A percentile compares a stretch with the other conserved stretches of the same genome.
phyloP scores from a whole-genome alignment of 345 rosid species.

The Corchorus capsularis region DNA sequence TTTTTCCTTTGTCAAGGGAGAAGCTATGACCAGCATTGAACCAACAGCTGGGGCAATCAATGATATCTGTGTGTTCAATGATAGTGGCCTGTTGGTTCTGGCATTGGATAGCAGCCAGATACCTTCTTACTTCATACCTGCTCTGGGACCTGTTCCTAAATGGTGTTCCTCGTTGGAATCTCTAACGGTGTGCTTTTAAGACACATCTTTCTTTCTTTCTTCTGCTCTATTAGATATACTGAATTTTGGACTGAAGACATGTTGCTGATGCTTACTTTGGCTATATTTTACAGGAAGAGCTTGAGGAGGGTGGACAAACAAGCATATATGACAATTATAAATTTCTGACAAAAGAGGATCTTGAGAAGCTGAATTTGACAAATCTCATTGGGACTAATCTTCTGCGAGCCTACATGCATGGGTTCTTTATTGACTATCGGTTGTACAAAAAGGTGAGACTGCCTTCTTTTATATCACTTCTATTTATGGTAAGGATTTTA shows the following conservation, averaged over 20 bases:
- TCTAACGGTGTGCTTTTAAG: slow-evolving; percentile 58
- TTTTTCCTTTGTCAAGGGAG: slow-evolving; percentile 53
- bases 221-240: background rate
- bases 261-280: slow-evolving; percentile 3
- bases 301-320: slow-evolving; percentile 83
- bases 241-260: slow-evolving; percentile 12
- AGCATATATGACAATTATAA: slow-evolving; percentile 84
- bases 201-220: background rate
- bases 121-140: slow-evolving; percentile 88
- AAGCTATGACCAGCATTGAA: slow-evolving; percentile 90
- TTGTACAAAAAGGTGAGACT: slow-evolving; percentile 74
- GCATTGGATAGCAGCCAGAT: slow-evolving; percentile 85
- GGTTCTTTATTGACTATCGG: slow-evolving; percentile 73
- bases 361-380: slow-evolving; percentile 79
- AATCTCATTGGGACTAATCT: slow-evolving; percentile 87
- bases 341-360: slow-evolving; percentile 84
- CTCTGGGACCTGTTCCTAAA: slow-evolving; percentile 93
- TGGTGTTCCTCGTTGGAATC: slow-evolving; percentile 87
- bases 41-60: slow-evolving; percentile 85
- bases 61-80: slow-evolving; percentile 79
- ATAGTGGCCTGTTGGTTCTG: slow-evolving; percentile 85
- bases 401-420: slow-evolving; percentile 93
- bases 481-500: background rate
- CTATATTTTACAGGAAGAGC: slow-evolving; percentile 71
- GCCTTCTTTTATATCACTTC: background rate